A percentile compares a stretch with the other conserved stretches of the same genome.
phyloP scores from a whole-genome alignment of 2,329 filamentous ascomycete species.

The Pseudogymnoascus sp. region DNA sequence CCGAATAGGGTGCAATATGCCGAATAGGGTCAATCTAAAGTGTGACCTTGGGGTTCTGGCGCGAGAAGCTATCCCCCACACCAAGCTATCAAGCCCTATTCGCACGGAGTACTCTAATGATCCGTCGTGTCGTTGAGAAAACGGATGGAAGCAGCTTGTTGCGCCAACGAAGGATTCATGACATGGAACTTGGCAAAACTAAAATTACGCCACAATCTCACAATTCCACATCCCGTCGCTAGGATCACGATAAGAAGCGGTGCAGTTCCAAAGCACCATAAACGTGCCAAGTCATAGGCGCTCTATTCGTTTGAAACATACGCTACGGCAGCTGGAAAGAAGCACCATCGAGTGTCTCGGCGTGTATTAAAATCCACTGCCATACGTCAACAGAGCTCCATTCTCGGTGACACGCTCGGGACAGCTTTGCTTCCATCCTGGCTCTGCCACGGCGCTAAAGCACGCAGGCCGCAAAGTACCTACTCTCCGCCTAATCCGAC shows the following conservation, averaged over 20 bases:
- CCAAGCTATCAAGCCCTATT: not conserved
- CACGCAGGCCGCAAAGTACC: not conserved
- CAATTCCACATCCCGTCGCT: not conserved
- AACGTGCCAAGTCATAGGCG: constrained; percentile 4
- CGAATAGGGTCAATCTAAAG: not conserved
- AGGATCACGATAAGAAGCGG: constrained; percentile 1
- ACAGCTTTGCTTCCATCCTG: not conserved
- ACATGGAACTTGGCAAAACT: not conserved
- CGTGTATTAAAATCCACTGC: not conserved
- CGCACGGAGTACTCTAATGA: not conserved
- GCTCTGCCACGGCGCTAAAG: not conserved
- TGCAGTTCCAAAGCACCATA: not conserved
- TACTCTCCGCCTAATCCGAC: not conserved
- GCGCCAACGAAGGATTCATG: not conserved
- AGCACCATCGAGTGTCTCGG: not conserved
- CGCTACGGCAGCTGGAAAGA: not conserved
- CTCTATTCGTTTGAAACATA: not conserved
- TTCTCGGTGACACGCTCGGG: not conserved
- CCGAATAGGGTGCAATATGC: not conserved
- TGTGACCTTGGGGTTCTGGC: not conserved
- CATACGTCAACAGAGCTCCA: not conserved
- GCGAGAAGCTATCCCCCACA: not conserved
- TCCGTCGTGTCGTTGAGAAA: not conserved
- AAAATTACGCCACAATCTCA: not conserved
- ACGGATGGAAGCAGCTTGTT: not conserved